Evolutionary conservation across 331 rosid genomes (phyloP), one percentile per base, ranked within the genome.

Genomic region (Spiraea crenata): DNA sequence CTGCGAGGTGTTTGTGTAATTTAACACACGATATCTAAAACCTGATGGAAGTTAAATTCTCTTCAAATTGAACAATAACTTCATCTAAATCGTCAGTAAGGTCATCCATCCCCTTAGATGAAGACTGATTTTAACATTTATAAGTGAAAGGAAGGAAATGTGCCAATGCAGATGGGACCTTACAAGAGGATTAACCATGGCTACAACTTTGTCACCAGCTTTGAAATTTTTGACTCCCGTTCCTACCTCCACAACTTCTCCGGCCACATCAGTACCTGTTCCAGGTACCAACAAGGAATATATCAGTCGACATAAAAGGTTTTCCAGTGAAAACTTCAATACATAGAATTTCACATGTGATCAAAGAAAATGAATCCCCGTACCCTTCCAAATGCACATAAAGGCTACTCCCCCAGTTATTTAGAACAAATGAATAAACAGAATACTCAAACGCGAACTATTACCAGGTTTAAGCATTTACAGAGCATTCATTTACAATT

Each of bases 191-290:
- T 44, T 55, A 51, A 75, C 42, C 69, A 74, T n/a, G 9, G 85
- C 82, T 5, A 81, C 66, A 38, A 84, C 80, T 81, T 84, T 81
- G 76, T 84, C 88, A 42, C 85, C 88, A 45, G 69, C 70, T 77
- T 59, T 72, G 81, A 81, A 78, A 9, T 75, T 78, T 39, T 74
- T 76, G 0, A 83, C 87, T 51, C 48, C 80, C 16, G 75, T 14
- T 63, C 88, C 88, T 2, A 77, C 83, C 10, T 58, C 61, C 25
- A 78, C 83, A 48, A 81, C 69, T 67, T 81, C 80, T 54, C 85
- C 88, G 5, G 84, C 80, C 11, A 81, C n/a, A n/a, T n/a, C n/a
- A n/a, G n/a, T n/a, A n/a, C n/a, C n/a, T n/a, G n/a, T n/a, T n/a
- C n/a, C n/a, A n/a, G n/a, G n/a, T n/a, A n/a, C n/a, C n/a, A 65